Evolutionary conservation across 148 eudicot genomes (phyloP), one percentile per base, ranked within the genome.

Genomic region (Camellia sinensis): DNA sequence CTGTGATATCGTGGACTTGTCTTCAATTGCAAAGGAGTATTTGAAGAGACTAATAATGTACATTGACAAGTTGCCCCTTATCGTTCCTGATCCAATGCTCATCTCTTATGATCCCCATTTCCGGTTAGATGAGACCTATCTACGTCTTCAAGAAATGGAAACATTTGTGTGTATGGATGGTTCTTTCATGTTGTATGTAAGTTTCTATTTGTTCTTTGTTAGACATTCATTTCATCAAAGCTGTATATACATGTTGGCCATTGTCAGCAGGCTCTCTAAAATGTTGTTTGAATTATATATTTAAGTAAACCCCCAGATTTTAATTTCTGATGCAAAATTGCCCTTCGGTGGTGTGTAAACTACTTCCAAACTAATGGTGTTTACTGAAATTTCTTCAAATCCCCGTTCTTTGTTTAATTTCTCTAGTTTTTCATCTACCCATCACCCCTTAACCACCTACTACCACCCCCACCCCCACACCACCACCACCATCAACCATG

Each of bases 51-150:
- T 95, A 6, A 74, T 90, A 75, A 84, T 85, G 79, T 92, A 90
- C 81, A 77, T 92, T 4, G 89, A 94, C 41, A 90, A 87, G 78
- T 79, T 94, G 82, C 97, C 98, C 62, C 84, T 91, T 44, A 68
- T 88, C 45, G 87, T 88, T 81, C 93, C 92, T 13, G 87, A 91
- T 81, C 86, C 82, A 0, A 21, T 40, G 69, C 73, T 87, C 57
- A 48, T 88, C 37, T 37, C 91, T 41, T 88, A 86, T 71, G 85
- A 88, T 69, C 85, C 88, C 59, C 79, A 56, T 66, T 87, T 63
- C 75, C 69, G 89, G 75, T 86, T 21, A 82, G 52, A 29, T 1
- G 37, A 29, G 37, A 29, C 37, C 37, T 29, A 29, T 29, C 37
- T 21, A 19, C 19, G 15, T 18, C 71, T 65, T 61, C 60, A 77